These are phyloP conservation scores for Mycena floridula DNA, from an alignment of 768 basidiomycete species.

Conservation along the genomic window DNA sequence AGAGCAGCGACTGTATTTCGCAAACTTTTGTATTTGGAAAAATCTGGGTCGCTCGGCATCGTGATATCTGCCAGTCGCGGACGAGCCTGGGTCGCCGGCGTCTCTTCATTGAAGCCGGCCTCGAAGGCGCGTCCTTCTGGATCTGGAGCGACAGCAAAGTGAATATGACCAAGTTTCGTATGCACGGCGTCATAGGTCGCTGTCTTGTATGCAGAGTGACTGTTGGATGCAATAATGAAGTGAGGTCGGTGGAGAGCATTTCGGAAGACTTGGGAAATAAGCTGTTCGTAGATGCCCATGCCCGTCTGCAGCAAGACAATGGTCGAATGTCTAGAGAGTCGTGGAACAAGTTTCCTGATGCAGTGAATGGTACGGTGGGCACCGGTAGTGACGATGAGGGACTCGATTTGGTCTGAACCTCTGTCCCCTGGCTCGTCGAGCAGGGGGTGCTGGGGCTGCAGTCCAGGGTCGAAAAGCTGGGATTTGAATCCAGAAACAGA, in stretches of 20 bases:
- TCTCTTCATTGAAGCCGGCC: slow-evolving; percentile 32
- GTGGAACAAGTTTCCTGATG: slow-evolving; percentile 50
- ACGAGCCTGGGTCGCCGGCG: slow-evolving; percentile 29
- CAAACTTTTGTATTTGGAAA: slow-evolving; percentile 49
- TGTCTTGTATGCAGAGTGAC: slow-evolving; percentile 69
- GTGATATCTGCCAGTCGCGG: slow-evolving; percentile 52
- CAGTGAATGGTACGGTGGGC: slow-evolving; percentile 58
- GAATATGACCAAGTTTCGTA: slow-evolving; percentile 59
- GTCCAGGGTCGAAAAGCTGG: slow-evolving; percentile 38
- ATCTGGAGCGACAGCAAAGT: slow-evolving; percentile 80
- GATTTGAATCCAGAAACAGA: slow-evolving; percentile 39
- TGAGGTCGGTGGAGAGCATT: slow-evolving; percentile 72
- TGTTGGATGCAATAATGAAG: slow-evolving; percentile 79
- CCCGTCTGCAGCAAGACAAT: slow-evolving; percentile 94
- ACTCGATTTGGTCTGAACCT: slow-evolving; percentile 43
- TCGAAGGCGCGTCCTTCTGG: slow-evolving; percentile 58
- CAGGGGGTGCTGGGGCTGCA: background rate
- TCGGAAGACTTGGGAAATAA: slow-evolving; percentile 62
- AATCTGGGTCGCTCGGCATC: slow-evolving; percentile 23
- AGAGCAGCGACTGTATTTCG: slow-evolving; percentile 66
- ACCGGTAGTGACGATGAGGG: slow-evolving; percentile 81
- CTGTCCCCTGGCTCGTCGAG: background rate
- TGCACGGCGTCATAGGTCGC: slow-evolving; percentile 54
- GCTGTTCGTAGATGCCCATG: slow-evolving; percentile 84
- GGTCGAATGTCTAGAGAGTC: slow-evolving; percentile 63